phyloP scores from a whole-genome alignment of 1,284 basidiomycete genomes.

The Baeospora myosura region DNA sequence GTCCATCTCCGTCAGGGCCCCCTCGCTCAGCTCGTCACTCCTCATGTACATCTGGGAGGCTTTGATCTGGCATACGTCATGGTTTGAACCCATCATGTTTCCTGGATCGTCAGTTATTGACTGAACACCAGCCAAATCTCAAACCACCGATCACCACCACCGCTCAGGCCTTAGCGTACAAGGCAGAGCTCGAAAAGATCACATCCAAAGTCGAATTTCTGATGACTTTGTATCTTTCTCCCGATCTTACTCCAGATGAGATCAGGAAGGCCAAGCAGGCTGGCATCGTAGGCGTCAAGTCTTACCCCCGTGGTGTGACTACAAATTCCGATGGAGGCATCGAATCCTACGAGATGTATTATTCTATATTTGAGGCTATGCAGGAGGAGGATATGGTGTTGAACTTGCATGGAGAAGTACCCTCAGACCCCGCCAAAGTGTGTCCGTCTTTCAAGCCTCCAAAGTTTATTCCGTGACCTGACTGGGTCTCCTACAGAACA shows the following conservation, averaged over 20 bases:
- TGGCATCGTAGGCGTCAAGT: slow-evolving; percentile 92
- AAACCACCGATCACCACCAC: slow-evolving; percentile 88
- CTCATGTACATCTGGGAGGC: slow-evolving; percentile 87
- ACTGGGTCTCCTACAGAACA: slow-evolving; percentile 50
- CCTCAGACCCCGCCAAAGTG: slow-evolving; percentile 78
- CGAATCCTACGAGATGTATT: slow-evolving; percentile 93
- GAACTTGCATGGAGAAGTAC: slow-evolving; percentile 96
- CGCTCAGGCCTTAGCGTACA: slow-evolving; percentile 79
- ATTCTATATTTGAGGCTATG: slow-evolving; percentile 94
- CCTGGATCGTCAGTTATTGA: slow-evolving; percentile 16
- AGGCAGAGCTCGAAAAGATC: slow-evolving; percentile 65
- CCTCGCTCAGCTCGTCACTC: slow-evolving; percentile 79
- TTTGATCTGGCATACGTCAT: slow-evolving; percentile 94
- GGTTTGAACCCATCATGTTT: slow-evolving; percentile 39
- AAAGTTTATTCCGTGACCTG: slow-evolving; percentile 3
- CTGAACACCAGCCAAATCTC: slow-evolving; percentile 82
- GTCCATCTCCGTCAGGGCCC: slow-evolving; percentile 91
- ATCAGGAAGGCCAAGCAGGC: slow-evolving; percentile 81
- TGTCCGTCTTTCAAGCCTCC: slow-evolving; percentile 19
- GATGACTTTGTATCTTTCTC: slow-evolving; percentile 94
- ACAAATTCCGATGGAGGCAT: slow-evolving; percentile 97
- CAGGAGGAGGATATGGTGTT: slow-evolving; percentile 89
- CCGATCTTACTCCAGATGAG: slow-evolving; percentile 86
- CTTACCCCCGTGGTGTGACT: slow-evolving; percentile 95
- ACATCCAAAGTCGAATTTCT: slow-evolving; percentile 81